Conservation (phyloP, 805 yeast species). For the Wickerhamia fluorescens region DNA sequence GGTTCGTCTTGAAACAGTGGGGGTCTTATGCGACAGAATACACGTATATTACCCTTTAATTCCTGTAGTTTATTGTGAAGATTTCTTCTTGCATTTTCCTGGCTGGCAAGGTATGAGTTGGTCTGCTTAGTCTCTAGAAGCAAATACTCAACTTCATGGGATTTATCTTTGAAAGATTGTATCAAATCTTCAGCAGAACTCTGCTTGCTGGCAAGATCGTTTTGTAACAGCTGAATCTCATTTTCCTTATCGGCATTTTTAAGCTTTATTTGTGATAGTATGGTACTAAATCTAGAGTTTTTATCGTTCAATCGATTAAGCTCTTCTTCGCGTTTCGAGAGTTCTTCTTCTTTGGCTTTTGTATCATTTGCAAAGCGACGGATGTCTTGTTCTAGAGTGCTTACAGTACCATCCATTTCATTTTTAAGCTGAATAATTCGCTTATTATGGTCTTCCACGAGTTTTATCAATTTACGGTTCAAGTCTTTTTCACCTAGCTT, state of each 20-base stretch:
- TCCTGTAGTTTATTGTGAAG: constrained; percentile 77
- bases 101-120: constrained; percentile 33
- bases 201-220: constrained; percentile 6
- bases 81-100: constrained; percentile 52
- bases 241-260: constrained; percentile 7
- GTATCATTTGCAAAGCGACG: constrained; percentile 4
- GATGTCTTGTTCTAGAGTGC: constrained; percentile 7
- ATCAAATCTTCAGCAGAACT: constrained; percentile 6
- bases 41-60: constrained; percentile 86
- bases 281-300: constrained; percentile 1
- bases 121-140: constrained; percentile 2
- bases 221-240: constrained; percentile 11
- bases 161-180: constrained; percentile 3
- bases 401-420: constrained; percentile 11
- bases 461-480: constrained; percentile 15
- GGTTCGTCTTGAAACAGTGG: constrained; percentile 14
- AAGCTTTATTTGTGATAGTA: constrained; percentile 2
- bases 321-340: constrained; percentile 6
- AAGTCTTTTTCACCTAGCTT: too few relatives aligned
- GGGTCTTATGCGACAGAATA: constrained; percentile 82
- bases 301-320: constrained; percentile 1
- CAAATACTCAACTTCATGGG: constrained; percentile 4
- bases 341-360: constrained; percentile 2
- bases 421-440: constrained; percentile 9
- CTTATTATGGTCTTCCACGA: constrained; percentile 19